Evolutionary conservation across 2,329 filamentous ascomycete species (phyloP).

Genomic region (Exophiala dermatitidis): DNA sequence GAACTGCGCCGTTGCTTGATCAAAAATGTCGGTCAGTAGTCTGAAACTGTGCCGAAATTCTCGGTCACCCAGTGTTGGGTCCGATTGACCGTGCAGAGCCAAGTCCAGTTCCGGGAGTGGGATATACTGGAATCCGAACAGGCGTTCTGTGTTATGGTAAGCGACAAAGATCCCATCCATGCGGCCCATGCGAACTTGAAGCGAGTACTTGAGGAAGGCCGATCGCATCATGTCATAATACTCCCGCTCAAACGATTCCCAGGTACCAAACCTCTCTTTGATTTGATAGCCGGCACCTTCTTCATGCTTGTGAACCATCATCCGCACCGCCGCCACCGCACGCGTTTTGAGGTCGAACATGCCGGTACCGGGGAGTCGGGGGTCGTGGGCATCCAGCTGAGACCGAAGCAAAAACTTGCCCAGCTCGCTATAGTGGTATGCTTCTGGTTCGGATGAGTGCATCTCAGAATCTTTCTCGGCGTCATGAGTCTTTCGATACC

Average conservation of each 20-base stretch:
- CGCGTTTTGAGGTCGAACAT: constrained; percentile 97
- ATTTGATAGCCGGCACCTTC: constrained; percentile 83
- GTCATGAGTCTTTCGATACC: constrained; percentile 65
- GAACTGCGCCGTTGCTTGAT: constrained; percentile 66
- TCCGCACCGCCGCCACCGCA: constrained; percentile 83
- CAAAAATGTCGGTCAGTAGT: constrained; percentile 70
- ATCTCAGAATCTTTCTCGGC: constrained; percentile 50
- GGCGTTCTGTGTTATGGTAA: constrained; percentile 87
- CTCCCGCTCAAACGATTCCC: constrained; percentile 88
- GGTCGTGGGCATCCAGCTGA: constrained; percentile 84
- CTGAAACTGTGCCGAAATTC: constrained; percentile 79
- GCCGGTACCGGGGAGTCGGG: constrained; percentile 76
- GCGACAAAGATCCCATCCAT: constrained; percentile 99
- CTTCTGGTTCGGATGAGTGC: constrained; percentile 51
- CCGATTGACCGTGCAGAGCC: constrained; percentile 71
- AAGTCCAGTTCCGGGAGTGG: constrained; percentile 78
- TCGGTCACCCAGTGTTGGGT: constrained; percentile 62
- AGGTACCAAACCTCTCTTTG: constrained; percentile 64
- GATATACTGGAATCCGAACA: constrained; percentile 97
- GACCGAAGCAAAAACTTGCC: constrained; percentile 91
- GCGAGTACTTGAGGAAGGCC: constrained; percentile 90
- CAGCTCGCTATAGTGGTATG: constrained; percentile 79
- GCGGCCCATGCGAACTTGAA: constrained; percentile 91
- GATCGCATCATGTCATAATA: constrained; percentile 95
- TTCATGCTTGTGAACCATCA: constrained; percentile 67